phyloP scores from a whole-genome alignment of 2,329 filamentous ascomycete species.

The Clarireedia homoeocarpa region DNA sequence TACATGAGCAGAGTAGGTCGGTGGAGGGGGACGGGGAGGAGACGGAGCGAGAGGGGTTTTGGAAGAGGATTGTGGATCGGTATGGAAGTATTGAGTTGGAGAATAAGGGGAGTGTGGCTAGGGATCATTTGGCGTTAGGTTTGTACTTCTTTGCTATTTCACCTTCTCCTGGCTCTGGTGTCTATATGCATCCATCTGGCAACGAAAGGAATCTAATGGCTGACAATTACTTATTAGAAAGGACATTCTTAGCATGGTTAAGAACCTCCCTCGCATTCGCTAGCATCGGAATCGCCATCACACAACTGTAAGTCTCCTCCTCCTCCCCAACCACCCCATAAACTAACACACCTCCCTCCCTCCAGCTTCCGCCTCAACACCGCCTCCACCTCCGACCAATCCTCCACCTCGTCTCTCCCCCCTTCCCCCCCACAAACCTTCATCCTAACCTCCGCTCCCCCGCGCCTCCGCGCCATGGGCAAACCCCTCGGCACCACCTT shows the following conservation, averaged over 20 bases:
- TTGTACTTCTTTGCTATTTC: conserved; percentile 12
- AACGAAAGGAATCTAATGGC: background rate
- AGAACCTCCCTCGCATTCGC: conserved; percentile 76
- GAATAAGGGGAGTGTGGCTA: conserved; percentile 76
- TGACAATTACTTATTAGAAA: conserved; percentile 42
- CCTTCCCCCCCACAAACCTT: conserved; percentile 27
- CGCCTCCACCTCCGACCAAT: conserved; percentile 41
- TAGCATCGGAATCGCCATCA: conserved; percentile 75
- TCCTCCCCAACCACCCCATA: background rate
- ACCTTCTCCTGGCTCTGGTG: background rate
- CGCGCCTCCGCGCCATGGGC: conserved; percentile 51
- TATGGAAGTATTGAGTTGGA: conserved; percentile 61
- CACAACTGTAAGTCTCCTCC: conserved; percentile 48
- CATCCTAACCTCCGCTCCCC: background rate
- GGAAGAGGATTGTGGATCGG: conserved; percentile 37
- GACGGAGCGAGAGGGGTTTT: conserved; percentile 25
- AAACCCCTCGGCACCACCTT: conserved; percentile 73
- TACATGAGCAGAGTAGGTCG: background rate
- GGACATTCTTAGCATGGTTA: conserved; percentile 80
- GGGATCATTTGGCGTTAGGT: conserved; percentile 78
- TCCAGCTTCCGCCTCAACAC: conserved; percentile 66
- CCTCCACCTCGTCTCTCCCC: background rate
- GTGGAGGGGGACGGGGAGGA: background rate
- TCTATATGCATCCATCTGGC: too few relatives aligned
- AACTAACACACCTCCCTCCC: background rate